Evolutionary conservation across 1,139 yeast genomes (phyloP).

Genomic region (Wickerhamomyces sp.): DNA sequence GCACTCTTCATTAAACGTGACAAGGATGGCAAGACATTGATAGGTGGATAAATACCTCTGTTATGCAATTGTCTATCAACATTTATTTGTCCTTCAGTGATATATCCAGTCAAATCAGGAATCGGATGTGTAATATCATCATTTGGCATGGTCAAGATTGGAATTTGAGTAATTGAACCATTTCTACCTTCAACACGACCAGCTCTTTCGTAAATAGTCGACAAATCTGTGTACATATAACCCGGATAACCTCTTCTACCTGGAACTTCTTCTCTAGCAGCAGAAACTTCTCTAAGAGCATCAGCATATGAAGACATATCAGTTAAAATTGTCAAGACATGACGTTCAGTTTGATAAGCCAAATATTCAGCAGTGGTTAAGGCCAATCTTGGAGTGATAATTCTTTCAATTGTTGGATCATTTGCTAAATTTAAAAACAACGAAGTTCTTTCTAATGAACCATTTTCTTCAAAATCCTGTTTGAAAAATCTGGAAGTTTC

Average conservation of each 20-base stretch:
- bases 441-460: constrained; percentile 95
- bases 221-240: constrained; percentile 99
- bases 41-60: constrained; percentile 98
- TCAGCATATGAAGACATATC: constrained; percentile 99
- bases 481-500: constrained; percentile 93
- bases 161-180: constrained; percentile 98
- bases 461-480: constrained; percentile 99
- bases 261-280: constrained; percentile 99
- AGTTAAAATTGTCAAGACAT: constrained; percentile 93
- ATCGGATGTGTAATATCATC: constrained; percentile 99
- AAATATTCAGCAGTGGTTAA: constrained; percentile 97
- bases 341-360: constrained; percentile 99
- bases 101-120: constrained; percentile 99
- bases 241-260: constrained; percentile 99
- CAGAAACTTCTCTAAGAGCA: constrained; percentile 98
- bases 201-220: constrained; percentile 98
- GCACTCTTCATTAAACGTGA: constrained; percentile 99
- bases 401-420: constrained; percentile 99
- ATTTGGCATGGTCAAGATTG: constrained; percentile 98
- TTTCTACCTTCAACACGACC: constrained; percentile 99
- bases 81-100: constrained; percentile 97
- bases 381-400: constrained; percentile 98
- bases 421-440: constrained; percentile 95
- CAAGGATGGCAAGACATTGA: constrained; percentile 93
- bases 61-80: constrained; percentile 94